Evolutionary conservation across 2,329 filamentous ascomycete genomes (phyloP).

Genomic region (Atkinsonella hypoxylon): DNA sequence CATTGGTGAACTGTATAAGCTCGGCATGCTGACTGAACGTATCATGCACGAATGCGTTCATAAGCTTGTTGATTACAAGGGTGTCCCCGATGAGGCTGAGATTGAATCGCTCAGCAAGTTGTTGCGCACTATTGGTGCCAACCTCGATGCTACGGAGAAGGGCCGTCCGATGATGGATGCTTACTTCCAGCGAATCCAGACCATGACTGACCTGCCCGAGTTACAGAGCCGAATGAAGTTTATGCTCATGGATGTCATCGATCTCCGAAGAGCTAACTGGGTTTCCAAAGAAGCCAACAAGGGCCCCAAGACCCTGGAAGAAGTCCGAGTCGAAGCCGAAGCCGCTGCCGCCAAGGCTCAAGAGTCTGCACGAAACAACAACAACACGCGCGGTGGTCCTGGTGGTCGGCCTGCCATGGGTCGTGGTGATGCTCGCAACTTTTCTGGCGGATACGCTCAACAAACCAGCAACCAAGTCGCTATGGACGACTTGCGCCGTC

Average conservation of each 20-base stretch:
- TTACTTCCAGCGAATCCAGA: slow-evolving; percentile 83
- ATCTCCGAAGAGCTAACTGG: slow-evolving; percentile 71
- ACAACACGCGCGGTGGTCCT: slow-evolving; percentile 48
- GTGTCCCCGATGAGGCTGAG: slow-evolving; percentile 86
- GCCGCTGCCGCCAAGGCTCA: slow-evolving; percentile 75
- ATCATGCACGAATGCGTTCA: slow-evolving; percentile 99
- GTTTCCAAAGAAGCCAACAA: slow-evolving; percentile 80
- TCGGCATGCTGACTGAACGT: slow-evolving; percentile 94
- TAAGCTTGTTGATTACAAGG: slow-evolving; percentile 92
- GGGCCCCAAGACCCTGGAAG: slow-evolving; percentile 90
- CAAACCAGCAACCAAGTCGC: slow-evolving; percentile 75
- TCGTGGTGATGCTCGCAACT: slow-evolving; percentile 78
- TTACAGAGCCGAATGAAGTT: slow-evolving; percentile 83
- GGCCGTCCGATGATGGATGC: slow-evolving; percentile 78
- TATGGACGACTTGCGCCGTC: slow-evolving; percentile 80
- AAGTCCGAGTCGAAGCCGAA: slow-evolving; percentile 75
- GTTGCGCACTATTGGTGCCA: slow-evolving; percentile 78
- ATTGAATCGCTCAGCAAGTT: slow-evolving; percentile 93
- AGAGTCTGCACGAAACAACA: slow-evolving; percentile 50
- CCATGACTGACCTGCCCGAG: slow-evolving; percentile 67
- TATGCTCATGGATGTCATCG: slow-evolving; percentile 92
- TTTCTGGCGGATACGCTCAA: slow-evolving; percentile 61
- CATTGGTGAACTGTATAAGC: slow-evolving; percentile 97
- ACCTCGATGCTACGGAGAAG: slow-evolving; percentile 74
- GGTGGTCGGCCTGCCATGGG: slow-evolving; percentile 62